Conservation (phyloP, 2,329 filamentous ascomycete genomes). For the Sporothrix protearum region DNA sequence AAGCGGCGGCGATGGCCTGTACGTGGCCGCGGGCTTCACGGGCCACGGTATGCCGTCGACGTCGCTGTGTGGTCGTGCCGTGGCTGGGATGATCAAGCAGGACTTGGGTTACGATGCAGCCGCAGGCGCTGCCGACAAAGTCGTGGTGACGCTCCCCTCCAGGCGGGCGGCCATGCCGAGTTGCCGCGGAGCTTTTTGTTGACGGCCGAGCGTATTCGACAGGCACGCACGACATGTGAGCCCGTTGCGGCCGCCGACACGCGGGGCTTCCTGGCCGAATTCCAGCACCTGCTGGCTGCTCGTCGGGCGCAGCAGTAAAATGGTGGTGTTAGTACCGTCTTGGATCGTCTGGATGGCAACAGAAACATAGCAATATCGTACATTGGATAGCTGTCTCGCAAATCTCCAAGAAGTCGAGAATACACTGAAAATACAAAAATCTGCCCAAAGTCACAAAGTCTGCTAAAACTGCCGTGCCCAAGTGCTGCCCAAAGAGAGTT, state of each 20-base stretch:
- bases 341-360: background rate
- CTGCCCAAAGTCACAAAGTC: no score
- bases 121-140: conserved; percentile 32
- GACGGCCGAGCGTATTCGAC: conserved; percentile 22
- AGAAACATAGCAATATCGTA: background rate
- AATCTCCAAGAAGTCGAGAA: background rate
- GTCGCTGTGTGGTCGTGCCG: conserved; percentile 61
- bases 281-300: conserved; percentile 16
- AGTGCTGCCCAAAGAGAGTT: background rate
- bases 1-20: conserved; percentile 52
- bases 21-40: conserved; percentile 63
- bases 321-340: background rate
- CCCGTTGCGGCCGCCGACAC: conserved; percentile 19
- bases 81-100: conserved; percentile 54
- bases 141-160: background rate
- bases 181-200: conserved; percentile 27
- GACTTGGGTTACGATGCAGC: conserved; percentile 27
- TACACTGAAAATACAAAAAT: conserved; percentile 6
- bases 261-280: conserved; percentile 20
- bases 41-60: conserved; percentile 76
- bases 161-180: conserved; percentile 29
- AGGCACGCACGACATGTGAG: conserved; percentile 15
- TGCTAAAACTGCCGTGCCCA: background rate
- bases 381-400: conserved; percentile 1
- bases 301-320: background rate